phyloP scores from a whole-genome alignment of 2,329 filamentous ascomycete species.

The Trichoderma sp. region DNA sequence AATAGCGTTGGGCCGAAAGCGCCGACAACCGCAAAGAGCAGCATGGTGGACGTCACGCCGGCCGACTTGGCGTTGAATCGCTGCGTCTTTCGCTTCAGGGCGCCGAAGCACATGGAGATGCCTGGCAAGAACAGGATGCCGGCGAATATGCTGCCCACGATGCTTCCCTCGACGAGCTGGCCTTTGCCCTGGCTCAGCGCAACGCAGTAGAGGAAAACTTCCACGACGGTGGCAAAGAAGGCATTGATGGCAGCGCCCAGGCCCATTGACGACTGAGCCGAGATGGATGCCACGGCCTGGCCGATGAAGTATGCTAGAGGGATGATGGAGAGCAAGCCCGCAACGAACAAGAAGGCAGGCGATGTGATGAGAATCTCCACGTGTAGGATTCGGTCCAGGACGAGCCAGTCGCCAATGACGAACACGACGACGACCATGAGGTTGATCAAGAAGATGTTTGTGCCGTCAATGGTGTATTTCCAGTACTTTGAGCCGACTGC shows the following conservation, averaged over 20 bases:
- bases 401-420: slow-evolving; percentile 86
- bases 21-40: slow-evolving; percentile 91
- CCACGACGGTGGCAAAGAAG: slow-evolving; percentile 95
- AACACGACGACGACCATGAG: slow-evolving; percentile 91
- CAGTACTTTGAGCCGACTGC: slow-evolving; percentile 94
- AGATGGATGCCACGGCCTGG: slow-evolving; percentile 96
- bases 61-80: slow-evolving; percentile 96
- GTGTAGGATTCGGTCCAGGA: slow-evolving; percentile 67
- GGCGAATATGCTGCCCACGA: slow-evolving; percentile 96
- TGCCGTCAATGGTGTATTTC: slow-evolving; percentile 98
- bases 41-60: slow-evolving; percentile 95
- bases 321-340: slow-evolving; percentile 87
- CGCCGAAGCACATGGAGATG: slow-evolving; percentile 97
- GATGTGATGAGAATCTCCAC: slow-evolving; percentile 73
- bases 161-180: slow-evolving; percentile 89
- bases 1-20: slow-evolving; percentile 95
- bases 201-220: slow-evolving; percentile 96
- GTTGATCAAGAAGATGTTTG: slow-evolving; percentile 98
- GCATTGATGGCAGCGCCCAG: slow-evolving; percentile 95
- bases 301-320: slow-evolving; percentile 98
- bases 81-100: slow-evolving; percentile 96
- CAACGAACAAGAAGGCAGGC: slow-evolving; percentile 79
- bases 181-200: slow-evolving; percentile 90
- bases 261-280: slow-evolving; percentile 97
- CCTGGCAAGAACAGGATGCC: slow-evolving; percentile 93